Evolutionary conservation across 2,329 filamentous ascomycete genomes (phyloP), one percentile per base, ranked within the genome.

Genomic region (Bipolaris cookei): DNA sequence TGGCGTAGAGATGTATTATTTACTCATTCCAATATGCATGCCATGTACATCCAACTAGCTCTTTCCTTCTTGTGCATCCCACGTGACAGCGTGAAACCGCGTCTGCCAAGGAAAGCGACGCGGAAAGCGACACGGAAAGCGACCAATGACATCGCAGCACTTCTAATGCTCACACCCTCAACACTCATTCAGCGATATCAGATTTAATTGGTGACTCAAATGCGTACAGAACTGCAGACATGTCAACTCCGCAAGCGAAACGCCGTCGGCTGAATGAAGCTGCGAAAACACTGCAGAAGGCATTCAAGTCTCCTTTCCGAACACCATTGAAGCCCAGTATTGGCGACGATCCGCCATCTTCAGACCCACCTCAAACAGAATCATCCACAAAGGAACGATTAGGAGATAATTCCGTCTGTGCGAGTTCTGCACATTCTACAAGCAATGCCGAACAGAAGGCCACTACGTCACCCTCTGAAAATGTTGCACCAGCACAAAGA

Each of bases 281-380:
- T 37, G 77, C 82, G 20, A 81, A 80, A n/a, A 83, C 83, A 6
- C 82, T 91, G 45, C 83, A 83, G 60, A 89, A 88, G 70, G 89
- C 89, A 0, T 92, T 92, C 78, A 87, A 88, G 63, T 91, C 89
- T 43, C 89, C 88, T 13, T 82, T 89, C 59, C 84, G 83, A 63
- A 82, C 79, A 35, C 78, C 80, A 21, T 57, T 72, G 49, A 73
- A 70, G 52, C 65, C 66, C 14, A 58, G 35, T 32, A 56, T 64
- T 37, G 60, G 64, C 43, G 66, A 67, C 32, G 64, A 68, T 34
- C 63, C 65, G 13, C 66, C 62, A 8, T 70, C 67, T 35, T 70
- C 69, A 28, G 69, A 73, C 41, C 65, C 66, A 49, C 62, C 58
- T 28, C 61, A 68, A 14, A n/a, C 48, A 20, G 38, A 38, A n/a